Evolutionary conservation across 148 eudicot genomes (phyloP), one percentile per base, ranked within the genome.

Genomic region (Rhododendron henanense): DNA sequence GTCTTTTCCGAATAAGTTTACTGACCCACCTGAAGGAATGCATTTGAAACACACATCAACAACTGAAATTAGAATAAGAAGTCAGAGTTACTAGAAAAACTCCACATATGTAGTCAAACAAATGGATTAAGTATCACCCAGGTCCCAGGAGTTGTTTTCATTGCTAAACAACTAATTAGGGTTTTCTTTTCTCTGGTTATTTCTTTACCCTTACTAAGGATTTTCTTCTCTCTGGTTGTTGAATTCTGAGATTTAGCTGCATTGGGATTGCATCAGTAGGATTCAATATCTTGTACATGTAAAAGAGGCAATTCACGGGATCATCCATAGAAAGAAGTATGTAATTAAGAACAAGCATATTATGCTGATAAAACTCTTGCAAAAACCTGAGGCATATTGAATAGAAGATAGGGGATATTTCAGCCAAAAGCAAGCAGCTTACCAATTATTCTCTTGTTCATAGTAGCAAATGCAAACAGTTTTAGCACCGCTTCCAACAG

Each of bases 401-500:
- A 37, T 44, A 74, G 55, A 75, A 81, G 81, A 67, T 18, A 23
- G 53, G 10, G 78, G 19, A 83, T 31, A 16, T 48, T 69, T 44
- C 14, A 47, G 16, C 37, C 82, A 33, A 69, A 53, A 57, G 39
- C 44, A 74, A 16, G 31, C 79, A 63, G 69, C 87, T 91, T 91
- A 97, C 99, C 99, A 97, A 91, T 97, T 97, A 88, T 97, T 97
- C 85, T 97, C 99, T 90, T 97, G 99, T 90, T 97, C 99, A 61
- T 97, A 97, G 90, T 97, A 97, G 93, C 99, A 97, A 90, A 97
- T 90, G 83, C 99, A 97, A 87, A 97, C 98, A 86, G 99, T 94
- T 90, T 97, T 97, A 81, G 99, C 99, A 88, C 99, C 99, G 90
- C 99, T 97, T 88, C 99, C 99, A 87, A 97, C 99, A 87, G 99